Conservation (phyloP, 176 grass and related monocot species). For the Carex kokanica region DNA sequence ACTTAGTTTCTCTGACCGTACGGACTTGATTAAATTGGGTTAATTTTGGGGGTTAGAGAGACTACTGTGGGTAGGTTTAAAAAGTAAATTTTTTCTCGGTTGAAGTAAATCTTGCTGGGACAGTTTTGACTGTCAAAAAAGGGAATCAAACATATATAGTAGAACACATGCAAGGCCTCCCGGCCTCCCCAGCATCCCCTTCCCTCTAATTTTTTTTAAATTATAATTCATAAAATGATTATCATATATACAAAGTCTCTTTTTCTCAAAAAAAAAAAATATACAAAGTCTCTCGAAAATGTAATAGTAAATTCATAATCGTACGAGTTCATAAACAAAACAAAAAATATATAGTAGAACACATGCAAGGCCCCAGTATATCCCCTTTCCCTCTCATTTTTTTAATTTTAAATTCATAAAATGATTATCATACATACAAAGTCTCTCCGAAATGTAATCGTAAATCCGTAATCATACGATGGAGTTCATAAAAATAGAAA, state of each 20-base stretch:
- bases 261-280: too few relatives aligned
- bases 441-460: neutral
- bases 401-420: neutral
- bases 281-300: neutral
- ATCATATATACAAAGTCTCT: neutral
- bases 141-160: conserved; percentile 17
- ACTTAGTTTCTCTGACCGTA: conserved; percentile 8
- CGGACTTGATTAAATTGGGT: conserved; percentile 22
- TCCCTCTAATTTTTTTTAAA: neutral
- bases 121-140: conserved; percentile 23
- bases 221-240: neutral
- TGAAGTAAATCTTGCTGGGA: conserved; percentile 17
- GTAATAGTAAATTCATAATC: neutral
- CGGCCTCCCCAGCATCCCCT: neutral
- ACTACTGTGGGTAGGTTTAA: neutral
- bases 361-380: neutral
- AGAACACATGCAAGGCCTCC: neutral
- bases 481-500: neutral
- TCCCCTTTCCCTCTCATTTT: neutral
- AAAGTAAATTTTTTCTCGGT: neutral
- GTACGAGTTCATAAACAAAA: neutral
- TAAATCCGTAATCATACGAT: neutral
- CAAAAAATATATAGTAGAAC: neutral
- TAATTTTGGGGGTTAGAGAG: conserved; percentile 27
- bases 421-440: neutral